Percentiles rank a stretch among this genome's conserved stretches.
These are phyloP conservation scores for Gossypium davidsonii DNA, from an alignment of 441 rosid species.

Conservation along the genomic window DNA sequence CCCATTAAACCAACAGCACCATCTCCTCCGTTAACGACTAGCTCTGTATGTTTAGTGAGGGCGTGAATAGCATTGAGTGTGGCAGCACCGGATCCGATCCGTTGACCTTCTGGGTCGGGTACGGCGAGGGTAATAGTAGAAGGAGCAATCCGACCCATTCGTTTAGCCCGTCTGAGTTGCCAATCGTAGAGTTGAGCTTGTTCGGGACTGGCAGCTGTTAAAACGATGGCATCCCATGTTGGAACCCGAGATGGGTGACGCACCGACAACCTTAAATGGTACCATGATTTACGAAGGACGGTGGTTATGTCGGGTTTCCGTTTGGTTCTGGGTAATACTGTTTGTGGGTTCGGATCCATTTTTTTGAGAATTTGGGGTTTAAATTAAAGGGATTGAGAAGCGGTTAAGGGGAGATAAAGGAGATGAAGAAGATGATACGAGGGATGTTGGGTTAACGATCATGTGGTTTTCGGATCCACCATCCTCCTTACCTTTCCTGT, in stretches of 20 bases:
- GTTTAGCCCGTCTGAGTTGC: slow-evolving; percentile 83
- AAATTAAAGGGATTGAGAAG: not conserved
- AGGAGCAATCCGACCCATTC: slow-evolving; percentile 67
- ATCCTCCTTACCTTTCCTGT: not conserved
- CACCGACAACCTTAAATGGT: slow-evolving; percentile 77
- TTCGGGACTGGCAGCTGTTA: slow-evolving; percentile 97
- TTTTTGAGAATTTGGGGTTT: not conserved
- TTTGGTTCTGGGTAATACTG: slow-evolving; percentile 23
- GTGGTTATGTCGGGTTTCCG: slow-evolving; percentile 44
- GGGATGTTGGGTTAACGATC: not conserved
- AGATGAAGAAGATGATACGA: not conserved
- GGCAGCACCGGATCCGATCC: slow-evolving; percentile 96
- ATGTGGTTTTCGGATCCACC: not conserved
- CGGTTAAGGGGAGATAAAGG: not conserved
- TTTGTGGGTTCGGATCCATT: slow-evolving; percentile 22
- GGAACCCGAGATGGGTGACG: slow-evolving; percentile 83
- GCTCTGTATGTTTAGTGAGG: slow-evolving; percentile 47
- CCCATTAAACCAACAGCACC: slow-evolving; percentile 37
- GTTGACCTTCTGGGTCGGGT: slow-evolving; percentile 81
- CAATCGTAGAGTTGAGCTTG: slow-evolving; percentile 84
- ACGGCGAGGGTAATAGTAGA: slow-evolving; percentile 81
- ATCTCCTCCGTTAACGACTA: slow-evolving; percentile 22
- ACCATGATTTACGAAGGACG: slow-evolving; percentile 83
- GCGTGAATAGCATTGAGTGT: slow-evolving; percentile 80
- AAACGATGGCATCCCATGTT: slow-evolving; percentile 89